These are phyloP conservation scores for Bondarzewia mesenterica DNA, from an alignment of 1,284 basidiomycete genomes.

Conservation along the genomic window DNA sequence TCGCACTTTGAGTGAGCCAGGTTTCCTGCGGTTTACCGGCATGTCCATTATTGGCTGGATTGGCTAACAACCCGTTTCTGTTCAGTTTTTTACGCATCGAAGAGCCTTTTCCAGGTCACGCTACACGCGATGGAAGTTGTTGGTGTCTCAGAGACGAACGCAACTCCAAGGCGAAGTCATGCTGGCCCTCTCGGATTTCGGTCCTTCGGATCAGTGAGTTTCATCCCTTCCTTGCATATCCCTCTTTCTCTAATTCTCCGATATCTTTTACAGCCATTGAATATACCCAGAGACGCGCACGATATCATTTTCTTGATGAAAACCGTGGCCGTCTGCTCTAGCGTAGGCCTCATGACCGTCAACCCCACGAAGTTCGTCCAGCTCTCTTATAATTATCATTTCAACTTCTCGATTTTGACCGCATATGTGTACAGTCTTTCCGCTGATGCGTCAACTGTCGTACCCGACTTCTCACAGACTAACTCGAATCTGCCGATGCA, in stretches of 20 bases:
- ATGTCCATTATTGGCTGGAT: too few species aligned
- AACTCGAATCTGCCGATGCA: constrained; percentile 32
- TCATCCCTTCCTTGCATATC: constrained; percentile 1
- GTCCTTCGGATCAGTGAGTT: constrained; percentile 52
- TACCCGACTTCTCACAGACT: constrained; percentile 55
- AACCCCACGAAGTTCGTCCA: constrained; percentile 56
- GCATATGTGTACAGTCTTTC: background rate
- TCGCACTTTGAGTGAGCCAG: constrained; percentile 39
- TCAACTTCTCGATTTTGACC: background rate
- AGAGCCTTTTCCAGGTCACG: constrained; percentile 49
- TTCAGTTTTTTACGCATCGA: constrained; percentile 65
- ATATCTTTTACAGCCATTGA: constrained; percentile 39
- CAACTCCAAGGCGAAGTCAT: constrained; percentile 25
- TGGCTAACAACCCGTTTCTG: background rate
- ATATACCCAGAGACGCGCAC: constrained; percentile 59
- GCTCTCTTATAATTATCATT: background rate
- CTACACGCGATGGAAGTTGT: constrained; percentile 38
- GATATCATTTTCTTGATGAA: constrained; percentile 50
- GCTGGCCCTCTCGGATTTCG: constrained; percentile 36
- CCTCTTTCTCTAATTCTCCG: constrained; percentile 3
- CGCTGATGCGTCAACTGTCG: constrained; percentile 33
- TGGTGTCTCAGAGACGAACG: constrained; percentile 19
- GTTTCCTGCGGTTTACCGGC: too few species aligned
- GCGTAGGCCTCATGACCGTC: constrained; percentile 53
- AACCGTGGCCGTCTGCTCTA: constrained; percentile 56